Conservation (phyloP, 2,329 filamentous ascomycete genomes). For the Corinectria fuckeliana region DNA sequence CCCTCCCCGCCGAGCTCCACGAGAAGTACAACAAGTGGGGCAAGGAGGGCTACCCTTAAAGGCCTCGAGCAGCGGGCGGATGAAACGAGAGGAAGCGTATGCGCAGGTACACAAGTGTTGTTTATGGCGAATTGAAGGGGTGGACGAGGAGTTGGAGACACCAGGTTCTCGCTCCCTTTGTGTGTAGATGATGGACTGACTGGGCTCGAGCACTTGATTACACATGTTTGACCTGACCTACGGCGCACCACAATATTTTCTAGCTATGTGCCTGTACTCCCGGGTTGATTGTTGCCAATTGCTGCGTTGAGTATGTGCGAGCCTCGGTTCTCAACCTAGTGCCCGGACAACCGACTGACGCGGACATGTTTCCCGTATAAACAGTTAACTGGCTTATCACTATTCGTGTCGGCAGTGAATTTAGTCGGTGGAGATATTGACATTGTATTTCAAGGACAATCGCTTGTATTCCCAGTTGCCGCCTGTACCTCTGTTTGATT, state of each 20-base stretch:
- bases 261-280: slow-evolving; percentile 34
- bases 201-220: slow-evolving; percentile 33
- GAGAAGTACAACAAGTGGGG: slow-evolving; percentile 99
- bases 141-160: slow-evolving; percentile 19
- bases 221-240: slow-evolving; percentile 34
- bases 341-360: slow-evolving; percentile 7
- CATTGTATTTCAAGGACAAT: neutral
- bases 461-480: neutral
- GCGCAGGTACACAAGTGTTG: slow-evolving; percentile 18
- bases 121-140: slow-evolving; percentile 15
- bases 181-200: slow-evolving; percentile 35
- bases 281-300: slow-evolving; percentile 18
- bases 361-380: neutral
- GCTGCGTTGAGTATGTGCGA: neutral
- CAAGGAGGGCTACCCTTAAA: slow-evolving; percentile 85
- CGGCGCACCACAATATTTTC: slow-evolving; percentile 29
- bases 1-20: slow-evolving; percentile 89
- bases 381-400: neutral
- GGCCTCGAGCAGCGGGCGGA: slow-evolving; percentile 11
- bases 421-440: neutral
- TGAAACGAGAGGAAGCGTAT: slow-evolving; percentile 16
- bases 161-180: slow-evolving; percentile 9
- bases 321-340: neutral
- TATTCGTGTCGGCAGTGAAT: neutral
- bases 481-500: neutral